Base-by-base conservation (phyloP, 352 stramenopile species). In the Phytophthora ramorum region DNA sequence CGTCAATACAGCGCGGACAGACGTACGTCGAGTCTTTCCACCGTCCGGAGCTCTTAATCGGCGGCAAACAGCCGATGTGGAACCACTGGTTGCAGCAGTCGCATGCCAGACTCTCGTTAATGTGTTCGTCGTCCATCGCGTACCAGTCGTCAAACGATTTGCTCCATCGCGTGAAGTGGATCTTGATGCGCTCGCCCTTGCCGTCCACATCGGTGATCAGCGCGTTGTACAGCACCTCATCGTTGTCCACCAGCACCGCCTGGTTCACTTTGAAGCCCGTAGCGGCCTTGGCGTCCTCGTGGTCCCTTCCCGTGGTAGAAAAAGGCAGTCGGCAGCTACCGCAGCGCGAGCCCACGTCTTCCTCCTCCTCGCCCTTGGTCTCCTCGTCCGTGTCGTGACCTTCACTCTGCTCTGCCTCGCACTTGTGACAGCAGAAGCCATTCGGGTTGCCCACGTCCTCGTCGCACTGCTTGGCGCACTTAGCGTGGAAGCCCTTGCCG, bases 141-240 rank as follows among this genome's bases (percentile, higher is more conserved):
- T 96, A 96, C 87, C 87, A 96, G 59, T 92, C 83, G 47, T 96
- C 87, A 57, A 96, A 96, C 60, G 85, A 92, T 49, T 96, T 96
- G 67, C 79, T 91, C 85, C 87, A 96, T 7, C 84, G 77, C 38
- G 89, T 78, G 52, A 96, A 96, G 69, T 96, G 87, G 53, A 96
- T 96, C 71, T 94, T 94, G 26, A 96, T 83, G 51, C 85, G 83
- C 71, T 93, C 86, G 53, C 74, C 69, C 34, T 71, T 66, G 17
- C 75, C 63, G 66, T 96, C 87, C n/a, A 93, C 84, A 7, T 93
- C 84, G 16, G 82, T 93, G 62, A 96, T 91, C 20, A 94, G 69
- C 16, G 87, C 85, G 47, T 96, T 96, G 73, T 96, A 96, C 20
- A 96, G 72, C 69, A 96, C 83, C 32, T 93, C 85, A 34, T 96